Conservation (phyloP, 2,329 filamentous ascomycete species). For the Gnomoniopsis smithogilvyi region DNA sequence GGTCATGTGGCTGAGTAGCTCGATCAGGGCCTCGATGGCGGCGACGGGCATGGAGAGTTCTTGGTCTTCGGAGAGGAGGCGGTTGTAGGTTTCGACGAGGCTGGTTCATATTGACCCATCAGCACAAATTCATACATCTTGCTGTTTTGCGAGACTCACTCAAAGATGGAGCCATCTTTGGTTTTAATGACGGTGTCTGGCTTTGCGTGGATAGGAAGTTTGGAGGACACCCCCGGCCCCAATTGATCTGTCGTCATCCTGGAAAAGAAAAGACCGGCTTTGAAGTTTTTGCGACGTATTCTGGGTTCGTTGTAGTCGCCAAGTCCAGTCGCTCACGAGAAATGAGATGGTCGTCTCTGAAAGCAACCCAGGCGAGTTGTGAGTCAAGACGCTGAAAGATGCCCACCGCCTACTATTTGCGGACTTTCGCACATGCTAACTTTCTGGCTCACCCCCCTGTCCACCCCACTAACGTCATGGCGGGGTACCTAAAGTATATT, state of each 20-base stretch:
- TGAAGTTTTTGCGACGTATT: no score
- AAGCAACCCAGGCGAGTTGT: neutral
- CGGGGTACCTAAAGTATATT: no score
- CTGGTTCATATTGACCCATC: slow-evolving; percentile 27
- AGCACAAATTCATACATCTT: neutral
- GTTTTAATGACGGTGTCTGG: slow-evolving; percentile 12
- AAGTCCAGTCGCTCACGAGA: neutral
- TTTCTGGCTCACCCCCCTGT: no score
- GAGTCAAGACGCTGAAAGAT: slow-evolving; percentile 1
- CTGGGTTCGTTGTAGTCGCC: neutral
- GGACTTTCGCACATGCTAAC: neutral
- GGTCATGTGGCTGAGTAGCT: slow-evolving; percentile 74
- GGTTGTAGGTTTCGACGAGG: slow-evolving; percentile 54
- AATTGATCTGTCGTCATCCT: slow-evolving; percentile 14
- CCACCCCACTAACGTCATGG: slow-evolving; percentile 3
- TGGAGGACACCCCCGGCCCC: slow-evolving; percentile 3
- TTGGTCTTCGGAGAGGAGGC: slow-evolving; percentile 61
- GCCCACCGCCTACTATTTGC: neutral
- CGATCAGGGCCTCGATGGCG: slow-evolving; percentile 60
- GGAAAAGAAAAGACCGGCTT: neutral
- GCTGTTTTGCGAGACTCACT: slow-evolving; percentile 25
- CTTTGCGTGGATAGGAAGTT: slow-evolving; percentile 12
- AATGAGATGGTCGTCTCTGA: neutral
- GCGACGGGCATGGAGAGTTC: slow-evolving; percentile 95
- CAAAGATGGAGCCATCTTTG: slow-evolving; percentile 27